Evolutionary conservation across 164 flowering plant genomes (phyloP).

Genomic region (Stephania cephalantha): DNA sequence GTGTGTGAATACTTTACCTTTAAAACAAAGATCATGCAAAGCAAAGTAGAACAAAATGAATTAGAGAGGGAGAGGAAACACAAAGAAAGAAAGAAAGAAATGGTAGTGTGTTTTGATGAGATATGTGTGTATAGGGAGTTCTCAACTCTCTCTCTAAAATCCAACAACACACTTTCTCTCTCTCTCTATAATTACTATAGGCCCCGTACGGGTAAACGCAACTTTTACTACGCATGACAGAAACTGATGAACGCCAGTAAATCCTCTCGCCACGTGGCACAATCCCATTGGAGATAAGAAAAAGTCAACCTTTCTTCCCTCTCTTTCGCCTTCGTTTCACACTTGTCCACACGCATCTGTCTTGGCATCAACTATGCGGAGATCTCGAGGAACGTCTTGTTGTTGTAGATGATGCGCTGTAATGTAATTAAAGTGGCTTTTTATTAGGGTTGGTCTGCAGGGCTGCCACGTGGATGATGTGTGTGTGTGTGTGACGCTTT

Average conservation of each 20-base stretch:
- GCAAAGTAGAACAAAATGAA: neutral
- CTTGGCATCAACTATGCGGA: neutral
- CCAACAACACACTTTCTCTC: conserved; percentile 6
- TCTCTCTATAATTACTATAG: conserved; percentile 12
- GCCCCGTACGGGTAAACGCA: conserved; percentile 28
- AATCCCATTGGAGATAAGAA: neutral
- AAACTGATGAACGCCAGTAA: conserved; percentile 28
- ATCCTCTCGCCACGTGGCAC: conserved; percentile 18
- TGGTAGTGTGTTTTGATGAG: conserved; percentile 20
- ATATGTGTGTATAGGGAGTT: conserved; percentile 6
- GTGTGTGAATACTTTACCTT: neutral
- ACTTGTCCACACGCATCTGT: neutral
- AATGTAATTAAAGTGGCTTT: neutral
- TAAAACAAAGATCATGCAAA: neutral
- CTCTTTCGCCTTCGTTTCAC: neutral
- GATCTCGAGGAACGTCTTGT: neutral
- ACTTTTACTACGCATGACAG: conserved; percentile 24
- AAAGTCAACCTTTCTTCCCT: conserved; percentile 2
- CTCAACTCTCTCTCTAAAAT: neutral
- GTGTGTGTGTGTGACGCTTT: too few relatives aligned
- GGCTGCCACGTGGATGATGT: neutral
- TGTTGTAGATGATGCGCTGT: neutral
- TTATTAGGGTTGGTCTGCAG: neutral
- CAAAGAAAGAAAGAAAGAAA: conserved; percentile 2
- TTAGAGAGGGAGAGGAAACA: neutral